Evolutionary conservation across 2,329 filamentous ascomycete genomes (phyloP), one percentile per base, ranked within the genome.

Genomic region (Pseudodiploospora longispora): DNA sequence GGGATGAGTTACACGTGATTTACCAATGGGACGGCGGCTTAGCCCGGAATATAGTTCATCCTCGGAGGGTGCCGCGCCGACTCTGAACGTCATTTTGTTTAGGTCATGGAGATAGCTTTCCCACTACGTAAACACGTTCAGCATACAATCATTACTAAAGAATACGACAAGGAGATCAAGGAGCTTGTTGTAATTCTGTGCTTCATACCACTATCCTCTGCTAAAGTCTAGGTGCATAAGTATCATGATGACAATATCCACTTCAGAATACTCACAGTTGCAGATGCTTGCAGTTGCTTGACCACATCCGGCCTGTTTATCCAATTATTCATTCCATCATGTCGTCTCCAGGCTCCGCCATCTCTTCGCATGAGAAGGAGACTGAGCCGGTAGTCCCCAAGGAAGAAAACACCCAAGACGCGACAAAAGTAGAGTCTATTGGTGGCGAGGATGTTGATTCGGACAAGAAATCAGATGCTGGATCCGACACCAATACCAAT

Each of bases 221-320:
- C 51, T 59, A 59, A 60, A 47, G 50, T 47, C 57, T 51, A 65
- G 62, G 62, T 65, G 61, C 62, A 63, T 62, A 62, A 53, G 61
- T 63, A 63, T 64, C 59, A 64, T 47, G 51, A 62, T 55, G 55
- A 56, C 53, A 34, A 51, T 53, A 47, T 52, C 46, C 49, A 46
- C 54, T 62, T 55, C 58, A 58, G 55, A 53, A 63, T 55, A 58
- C 63, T 65, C 63, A 65, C 63, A 53, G 55, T 59, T 63, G 56
- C 51, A 59, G 54, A 63, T 62, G 60, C 60, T 58, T 49, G 51
- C 54, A 52, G 41, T 46, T 48, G 27, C 38, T 10, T 19, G 19
- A 19, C 19, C 19, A 19, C 19, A 19, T 34, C 9, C 32, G 9
- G 32, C 9, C 32, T 12, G 9, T 34, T 10, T 19, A 31, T 38